Percentiles rank a stretch among this genome's conserved stretches.
phyloP scores from a whole-genome alignment of 2,329 filamentous ascomycete species.

The Botryotinia convoluta region DNA sequence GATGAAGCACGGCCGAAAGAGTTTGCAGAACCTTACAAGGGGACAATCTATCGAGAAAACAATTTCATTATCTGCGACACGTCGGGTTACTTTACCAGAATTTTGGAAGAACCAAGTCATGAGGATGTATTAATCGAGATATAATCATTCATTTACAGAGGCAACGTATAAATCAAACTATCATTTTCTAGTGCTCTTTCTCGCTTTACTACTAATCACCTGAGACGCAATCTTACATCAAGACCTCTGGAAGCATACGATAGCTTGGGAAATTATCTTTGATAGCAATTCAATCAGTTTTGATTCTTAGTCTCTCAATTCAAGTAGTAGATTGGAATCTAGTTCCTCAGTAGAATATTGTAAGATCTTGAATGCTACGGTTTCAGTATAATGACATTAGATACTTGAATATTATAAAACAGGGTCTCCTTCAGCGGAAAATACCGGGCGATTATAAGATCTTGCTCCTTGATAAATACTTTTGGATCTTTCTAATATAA shows the following conservation, averaged over 20 bases:
- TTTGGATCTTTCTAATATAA: background rate
- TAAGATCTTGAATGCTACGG: background rate
- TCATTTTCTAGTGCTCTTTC: background rate
- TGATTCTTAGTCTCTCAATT: background rate
- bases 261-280: background rate
- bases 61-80: background rate
- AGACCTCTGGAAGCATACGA: background rate
- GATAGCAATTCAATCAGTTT: background rate
- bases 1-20: background rate
- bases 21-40: background rate
- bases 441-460: background rate
- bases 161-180: background rate
- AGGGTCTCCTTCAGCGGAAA: background rate
- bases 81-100: background rate
- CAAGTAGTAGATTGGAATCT: rapidly evolving
- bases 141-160: background rate
- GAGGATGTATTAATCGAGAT: background rate
- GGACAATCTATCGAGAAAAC: background rate
- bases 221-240: background rate
- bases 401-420: background rate
- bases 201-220: background rate
- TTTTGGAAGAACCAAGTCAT: background rate
- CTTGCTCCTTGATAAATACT: background rate
- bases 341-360: background rate
- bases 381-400: background rate